Evolutionary conservation across 2,329 filamentous ascomycete species (phyloP).

Genomic region (Alternaria dauci): DNA sequence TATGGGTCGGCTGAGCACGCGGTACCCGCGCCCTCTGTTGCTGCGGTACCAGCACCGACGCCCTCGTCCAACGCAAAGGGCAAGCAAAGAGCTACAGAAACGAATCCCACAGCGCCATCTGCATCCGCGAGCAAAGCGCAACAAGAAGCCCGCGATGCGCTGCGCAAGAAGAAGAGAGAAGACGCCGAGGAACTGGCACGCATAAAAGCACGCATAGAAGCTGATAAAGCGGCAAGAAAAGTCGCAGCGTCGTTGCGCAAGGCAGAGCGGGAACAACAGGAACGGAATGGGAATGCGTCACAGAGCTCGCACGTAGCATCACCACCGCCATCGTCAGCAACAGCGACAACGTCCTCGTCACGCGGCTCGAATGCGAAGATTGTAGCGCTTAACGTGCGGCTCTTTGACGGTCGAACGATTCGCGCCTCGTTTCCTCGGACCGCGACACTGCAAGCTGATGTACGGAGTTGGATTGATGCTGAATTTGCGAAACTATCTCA

Average conservation of each 20-base stretch:
- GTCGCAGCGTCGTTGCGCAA: conserved; percentile 46
- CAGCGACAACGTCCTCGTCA: conserved; percentile 25
- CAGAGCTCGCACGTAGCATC: conserved; percentile 11
- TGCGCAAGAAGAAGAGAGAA: conserved; percentile 69
- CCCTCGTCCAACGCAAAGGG: conserved; percentile 42
- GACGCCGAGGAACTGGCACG: conserved; percentile 73
- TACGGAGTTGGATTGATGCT: conserved; percentile 78
- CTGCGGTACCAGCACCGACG: conserved; percentile 14
- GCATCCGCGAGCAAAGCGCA: conserved; percentile 49
- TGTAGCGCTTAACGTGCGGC: conserved; percentile 72
- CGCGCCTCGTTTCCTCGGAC: conserved; percentile 73
- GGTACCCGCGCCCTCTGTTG: conserved; percentile 9
- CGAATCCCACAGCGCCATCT: conserved; percentile 47
- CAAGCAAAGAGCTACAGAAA: conserved; percentile 53
- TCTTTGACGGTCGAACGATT: conserved; percentile 85
- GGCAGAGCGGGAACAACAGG: conserved; percentile 45
- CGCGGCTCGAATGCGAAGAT: conserved; percentile 41
- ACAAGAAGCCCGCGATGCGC: conserved; percentile 53
- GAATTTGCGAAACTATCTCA: conserved; percentile 38
- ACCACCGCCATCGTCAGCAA: not conserved
- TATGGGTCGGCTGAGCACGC: conserved; percentile 12
- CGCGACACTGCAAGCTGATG: conserved; percentile 68
- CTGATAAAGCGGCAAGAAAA: conserved; percentile 75
- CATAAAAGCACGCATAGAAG: conserved; percentile 77
- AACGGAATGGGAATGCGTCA: conserved; percentile 15